Percentiles rank a stretch among this genome's conserved stretches.
These are phyloP conservation scores for Podaxis sp. DNA, from an alignment of 768 basidiomycete genomes.

Conservation along the genomic window DNA sequence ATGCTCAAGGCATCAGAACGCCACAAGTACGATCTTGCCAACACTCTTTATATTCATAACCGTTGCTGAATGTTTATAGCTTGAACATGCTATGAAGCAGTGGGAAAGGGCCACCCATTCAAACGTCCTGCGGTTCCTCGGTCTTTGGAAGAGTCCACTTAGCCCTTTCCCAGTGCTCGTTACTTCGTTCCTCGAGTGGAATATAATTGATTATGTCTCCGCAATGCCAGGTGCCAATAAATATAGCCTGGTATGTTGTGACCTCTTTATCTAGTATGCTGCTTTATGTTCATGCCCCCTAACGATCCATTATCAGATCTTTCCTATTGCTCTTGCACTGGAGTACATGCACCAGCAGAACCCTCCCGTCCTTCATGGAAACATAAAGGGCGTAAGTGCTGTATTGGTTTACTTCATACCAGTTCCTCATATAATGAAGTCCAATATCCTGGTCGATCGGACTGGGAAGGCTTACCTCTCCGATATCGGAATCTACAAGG, in stretches of 20 bases:
- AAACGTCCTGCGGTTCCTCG: not conserved
- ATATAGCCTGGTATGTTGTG: not conserved
- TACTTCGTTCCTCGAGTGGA: not conserved
- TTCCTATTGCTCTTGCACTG: not conserved
- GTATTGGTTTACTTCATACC: not conserved
- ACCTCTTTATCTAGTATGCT: not conserved
- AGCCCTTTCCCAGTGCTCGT: not conserved
- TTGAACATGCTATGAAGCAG: not conserved
- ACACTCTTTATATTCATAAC: not conserved
- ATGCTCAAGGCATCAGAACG: not conserved
- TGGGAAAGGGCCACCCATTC: not conserved
- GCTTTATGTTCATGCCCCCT: not conserved
- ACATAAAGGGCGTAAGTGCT: slow-evolving; percentile 1
- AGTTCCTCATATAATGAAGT: not conserved
- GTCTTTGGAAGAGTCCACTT: not conserved
- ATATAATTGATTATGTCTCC: not conserved
- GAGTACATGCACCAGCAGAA: not conserved
- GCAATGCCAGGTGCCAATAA: not conserved
- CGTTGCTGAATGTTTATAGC: not conserved
- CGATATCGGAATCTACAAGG: not conserved
- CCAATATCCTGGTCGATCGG: not conserved
- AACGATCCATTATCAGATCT: not conserved
- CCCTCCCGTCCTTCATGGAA: not conserved
- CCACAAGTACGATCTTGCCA: not conserved
- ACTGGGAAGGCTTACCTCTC: not conserved